Evolutionary conservation across 2,329 filamentous ascomycete species (phyloP).

Genomic region (Grosmannia clavigera): DNA sequence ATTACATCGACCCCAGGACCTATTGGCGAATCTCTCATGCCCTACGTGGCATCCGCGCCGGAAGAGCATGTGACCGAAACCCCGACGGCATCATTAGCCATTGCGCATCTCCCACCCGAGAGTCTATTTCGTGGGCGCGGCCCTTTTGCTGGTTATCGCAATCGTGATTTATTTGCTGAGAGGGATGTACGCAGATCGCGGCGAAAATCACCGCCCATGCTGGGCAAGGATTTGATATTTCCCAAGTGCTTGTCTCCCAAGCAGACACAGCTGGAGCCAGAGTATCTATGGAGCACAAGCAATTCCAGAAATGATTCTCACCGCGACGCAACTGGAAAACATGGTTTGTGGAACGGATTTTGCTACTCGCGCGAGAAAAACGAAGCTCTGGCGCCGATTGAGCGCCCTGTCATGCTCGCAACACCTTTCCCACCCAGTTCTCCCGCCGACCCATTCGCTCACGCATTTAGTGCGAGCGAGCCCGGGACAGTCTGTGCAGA

Average conservation of each 20-base stretch:
- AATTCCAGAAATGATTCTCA: slow-evolving; percentile 33
- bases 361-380: slow-evolving; percentile 34
- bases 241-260: slow-evolving; percentile 74
- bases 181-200: slow-evolving; percentile 37
- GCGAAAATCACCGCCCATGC: slow-evolving; percentile 63
- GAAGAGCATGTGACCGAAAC: slow-evolving; percentile 16
- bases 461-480: slow-evolving; percentile 21
- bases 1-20: slow-evolving; percentile 8
- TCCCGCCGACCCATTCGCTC: slow-evolving; percentile 30
- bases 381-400: slow-evolving; percentile 28
- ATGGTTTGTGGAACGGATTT: slow-evolving; percentile 68
- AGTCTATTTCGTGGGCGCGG: slow-evolving; percentile 28
- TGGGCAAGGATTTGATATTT: slow-evolving; percentile 69
- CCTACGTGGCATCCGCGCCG: slow-evolving; percentile 19
- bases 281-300: slow-evolving; percentile 46
- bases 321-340: slow-evolving; percentile 42
- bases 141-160: slow-evolving; percentile 30
- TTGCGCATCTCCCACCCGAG: slow-evolving; percentile 24
- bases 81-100: slow-evolving; percentile 12
- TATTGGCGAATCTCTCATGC: slow-evolving; percentile 21
- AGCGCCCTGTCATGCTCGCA: slow-evolving; percentile 35
- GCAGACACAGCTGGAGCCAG: slow-evolving; percentile 70
- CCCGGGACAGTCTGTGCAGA: slow-evolving; percentile 27
- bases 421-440: slow-evolving; percentile 33
- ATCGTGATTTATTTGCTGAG: slow-evolving; percentile 36